Conservation (phyloP, 129 eudicot species). For the Flaveria linearis region DNA sequence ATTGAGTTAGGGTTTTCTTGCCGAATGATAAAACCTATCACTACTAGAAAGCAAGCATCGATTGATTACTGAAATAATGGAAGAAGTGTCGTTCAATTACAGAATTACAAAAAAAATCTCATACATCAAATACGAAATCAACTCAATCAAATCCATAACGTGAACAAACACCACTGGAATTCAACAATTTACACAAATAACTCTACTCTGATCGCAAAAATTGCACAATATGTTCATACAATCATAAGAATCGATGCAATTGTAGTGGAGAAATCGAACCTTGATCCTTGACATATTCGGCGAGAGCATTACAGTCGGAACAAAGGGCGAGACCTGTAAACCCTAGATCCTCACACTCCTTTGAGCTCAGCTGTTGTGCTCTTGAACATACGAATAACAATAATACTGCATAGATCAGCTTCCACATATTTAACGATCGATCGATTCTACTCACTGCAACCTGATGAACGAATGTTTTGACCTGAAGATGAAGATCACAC, state of each 20-base stretch:
- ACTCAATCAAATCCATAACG: constrained; percentile 1
- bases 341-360: constrained; percentile 79
- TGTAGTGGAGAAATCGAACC: constrained; percentile 36
- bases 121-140: constrained; percentile 12
- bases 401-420: constrained; percentile 1
- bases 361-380: constrained; percentile 60
- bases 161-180: background rate
- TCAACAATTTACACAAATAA: background rate
- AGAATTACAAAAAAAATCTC: background rate
- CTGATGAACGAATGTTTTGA: constrained; percentile 28
- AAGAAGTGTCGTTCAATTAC: background rate
- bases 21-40: background rate
- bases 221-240: background rate
- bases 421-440: constrained; percentile 18
- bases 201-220: background rate
- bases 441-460: constrained; percentile 6
- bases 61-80: background rate
- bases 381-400: constrained; percentile 23
- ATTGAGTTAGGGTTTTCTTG: background rate
- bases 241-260: background rate
- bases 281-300: constrained; percentile 85
- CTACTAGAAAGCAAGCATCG: background rate
- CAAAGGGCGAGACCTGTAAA: constrained; percentile 96
- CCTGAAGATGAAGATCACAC: constrained; percentile 14
- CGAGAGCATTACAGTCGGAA: constrained; percentile 84